These are phyloP conservation scores for Kwoniella europaea DNA, from an alignment of 768 basidiomycete species.

Conservation along the genomic window DNA sequence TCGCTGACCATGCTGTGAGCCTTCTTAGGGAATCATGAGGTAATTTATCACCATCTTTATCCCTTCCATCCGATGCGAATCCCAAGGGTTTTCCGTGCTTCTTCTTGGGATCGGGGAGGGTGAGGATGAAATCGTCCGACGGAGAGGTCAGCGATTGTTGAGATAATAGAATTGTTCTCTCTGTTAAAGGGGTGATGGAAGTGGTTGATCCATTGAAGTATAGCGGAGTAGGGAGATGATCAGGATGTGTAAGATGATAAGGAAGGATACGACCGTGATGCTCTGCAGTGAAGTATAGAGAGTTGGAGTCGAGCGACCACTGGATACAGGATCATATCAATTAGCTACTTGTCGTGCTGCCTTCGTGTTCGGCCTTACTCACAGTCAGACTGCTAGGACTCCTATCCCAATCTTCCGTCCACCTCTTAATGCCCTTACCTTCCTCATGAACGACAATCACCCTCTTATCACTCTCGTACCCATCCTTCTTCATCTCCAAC, in stretches of 20 bases:
- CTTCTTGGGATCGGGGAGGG: constrained; percentile 39
- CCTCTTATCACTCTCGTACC: constrained; percentile 83
- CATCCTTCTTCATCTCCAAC: constrained; percentile 84
- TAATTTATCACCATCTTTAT: constrained; percentile 58
- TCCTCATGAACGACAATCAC: constrained; percentile 67
- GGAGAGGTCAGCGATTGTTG: constrained; percentile 76
- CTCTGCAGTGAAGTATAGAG: constrained; percentile 75
- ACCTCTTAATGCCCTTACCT: constrained; percentile 63
- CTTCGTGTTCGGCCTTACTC: constrained; percentile 40
- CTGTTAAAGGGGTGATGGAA: constrained; percentile 66
- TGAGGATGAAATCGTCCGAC: constrained; percentile 75
- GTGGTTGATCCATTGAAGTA: constrained; percentile 41
- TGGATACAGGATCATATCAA: constrained; percentile 46
- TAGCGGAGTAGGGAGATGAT: constrained; percentile 47
- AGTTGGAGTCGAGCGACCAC: constrained; percentile 75
- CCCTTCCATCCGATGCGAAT: constrained; percentile 53
- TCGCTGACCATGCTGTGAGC: constrained; percentile 70
- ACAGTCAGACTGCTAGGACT: constrained; percentile 70
- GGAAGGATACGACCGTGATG: constrained; percentile 70
- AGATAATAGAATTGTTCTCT: constrained; percentile 71
- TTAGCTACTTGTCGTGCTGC: neutral
- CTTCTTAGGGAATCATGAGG: constrained; percentile 59
- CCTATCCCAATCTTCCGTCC: constrained; percentile 85
- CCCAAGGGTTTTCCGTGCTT: neutral
- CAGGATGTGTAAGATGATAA: constrained; percentile 46